These are phyloP conservation scores for Cutaneotrichosporon arboriforme DNA, from an alignment of 1,284 basidiomycete species.

Conservation along the genomic window DNA sequence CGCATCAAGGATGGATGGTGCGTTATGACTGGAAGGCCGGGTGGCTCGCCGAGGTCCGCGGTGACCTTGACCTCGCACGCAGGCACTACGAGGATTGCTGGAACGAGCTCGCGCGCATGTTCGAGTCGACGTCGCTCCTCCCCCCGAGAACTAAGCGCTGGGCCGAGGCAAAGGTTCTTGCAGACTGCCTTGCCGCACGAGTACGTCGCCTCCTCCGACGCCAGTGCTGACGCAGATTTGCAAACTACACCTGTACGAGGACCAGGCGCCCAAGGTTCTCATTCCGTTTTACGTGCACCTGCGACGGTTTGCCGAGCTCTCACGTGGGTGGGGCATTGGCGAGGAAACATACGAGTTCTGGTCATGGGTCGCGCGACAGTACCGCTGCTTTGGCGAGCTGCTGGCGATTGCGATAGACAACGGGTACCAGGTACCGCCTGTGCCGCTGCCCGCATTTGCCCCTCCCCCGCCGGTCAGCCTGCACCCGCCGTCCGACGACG, in stretches of 20 bases:
- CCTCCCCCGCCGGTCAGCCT: conserved; percentile 13
- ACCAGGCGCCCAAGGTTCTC: conserved; percentile 69
- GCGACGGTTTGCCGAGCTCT: conserved; percentile 77
- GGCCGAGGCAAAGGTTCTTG: conserved; percentile 96
- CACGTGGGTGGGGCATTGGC: conserved; percentile 92
- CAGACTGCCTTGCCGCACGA: conserved; percentile 82
- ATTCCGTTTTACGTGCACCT: conserved; percentile 78
- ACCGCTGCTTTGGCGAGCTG: conserved; percentile 80
- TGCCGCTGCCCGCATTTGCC: conserved; percentile 9
- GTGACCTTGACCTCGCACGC: conserved; percentile 80
- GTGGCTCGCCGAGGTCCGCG: conserved; percentile 87
- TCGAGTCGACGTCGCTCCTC: conserved; percentile 73
- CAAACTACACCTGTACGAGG: conserved; percentile 82
- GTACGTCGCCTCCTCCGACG: conserved; percentile 12
- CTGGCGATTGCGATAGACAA: conserved; percentile 71
- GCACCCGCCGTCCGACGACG: conserved; percentile 27
- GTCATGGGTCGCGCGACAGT: conserved; percentile 94
- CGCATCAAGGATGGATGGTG: conserved; percentile 89
- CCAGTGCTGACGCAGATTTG: conserved; percentile 57
- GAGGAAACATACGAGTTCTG: conserved; percentile 95
- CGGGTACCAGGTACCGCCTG: conserved; percentile 43
- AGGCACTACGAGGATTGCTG: conserved; percentile 94
- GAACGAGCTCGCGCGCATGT: conserved; percentile 72
- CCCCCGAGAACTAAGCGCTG: conserved; percentile 92
- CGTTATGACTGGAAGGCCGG: conserved; percentile 96